These are phyloP conservation scores for Astrephomene gubernaculifera DNA, from an alignment of 139 green algal genomes.

Conservation along the genomic window DNA sequence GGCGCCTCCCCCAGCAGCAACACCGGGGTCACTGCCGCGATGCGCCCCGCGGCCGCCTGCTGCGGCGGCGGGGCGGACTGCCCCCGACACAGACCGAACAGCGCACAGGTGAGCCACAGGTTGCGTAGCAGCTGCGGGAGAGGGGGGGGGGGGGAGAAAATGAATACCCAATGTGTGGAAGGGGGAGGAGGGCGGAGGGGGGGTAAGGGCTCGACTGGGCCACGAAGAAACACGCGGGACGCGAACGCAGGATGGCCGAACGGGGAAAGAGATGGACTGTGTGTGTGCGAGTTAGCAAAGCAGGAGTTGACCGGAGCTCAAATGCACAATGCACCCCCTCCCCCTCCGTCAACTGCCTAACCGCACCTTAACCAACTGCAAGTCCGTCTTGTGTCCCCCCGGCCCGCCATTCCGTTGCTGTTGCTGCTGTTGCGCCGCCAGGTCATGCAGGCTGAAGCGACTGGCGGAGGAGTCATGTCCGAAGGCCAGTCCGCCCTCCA, in stretches of 20 bases:
- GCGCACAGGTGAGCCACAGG: slow-evolving; percentile 77
- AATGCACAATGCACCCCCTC: too few relatives aligned
- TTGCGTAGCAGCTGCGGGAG: slow-evolving; percentile 65
- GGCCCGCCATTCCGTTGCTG: not conserved
- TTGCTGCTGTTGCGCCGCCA: slow-evolving; percentile 39
- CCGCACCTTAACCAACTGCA: slow-evolving; percentile 49
- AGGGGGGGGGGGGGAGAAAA: not conserved
- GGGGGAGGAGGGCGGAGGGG: too few relatives aligned
- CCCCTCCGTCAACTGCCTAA: too few relatives aligned
- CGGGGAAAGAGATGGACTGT: too few relatives aligned
- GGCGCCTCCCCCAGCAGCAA: slow-evolving; percentile 45
- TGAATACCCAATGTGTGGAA: too few relatives aligned
- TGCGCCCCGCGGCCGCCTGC: slow-evolving; percentile 30
- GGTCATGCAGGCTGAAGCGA: slow-evolving; percentile 18
- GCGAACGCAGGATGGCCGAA: too few relatives aligned
- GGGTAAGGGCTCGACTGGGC: too few relatives aligned
- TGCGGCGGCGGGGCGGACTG: not conserved
- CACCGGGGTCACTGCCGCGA: slow-evolving; percentile 51
- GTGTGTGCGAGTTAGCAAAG: too few relatives aligned
- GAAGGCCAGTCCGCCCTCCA: not conserved
- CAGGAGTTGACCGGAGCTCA: too few relatives aligned
- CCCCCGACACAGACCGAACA: slow-evolving; percentile 48
- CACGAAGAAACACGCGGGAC: too few relatives aligned
- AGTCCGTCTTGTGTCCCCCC: slow-evolving; percentile 44
- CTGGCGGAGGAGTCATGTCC: not conserved